Evolutionary conservation across 2,329 filamentous ascomycete genomes (phyloP), one percentile per base, ranked within the genome.

Genomic region (Pseudogymnoascus sp.): DNA sequence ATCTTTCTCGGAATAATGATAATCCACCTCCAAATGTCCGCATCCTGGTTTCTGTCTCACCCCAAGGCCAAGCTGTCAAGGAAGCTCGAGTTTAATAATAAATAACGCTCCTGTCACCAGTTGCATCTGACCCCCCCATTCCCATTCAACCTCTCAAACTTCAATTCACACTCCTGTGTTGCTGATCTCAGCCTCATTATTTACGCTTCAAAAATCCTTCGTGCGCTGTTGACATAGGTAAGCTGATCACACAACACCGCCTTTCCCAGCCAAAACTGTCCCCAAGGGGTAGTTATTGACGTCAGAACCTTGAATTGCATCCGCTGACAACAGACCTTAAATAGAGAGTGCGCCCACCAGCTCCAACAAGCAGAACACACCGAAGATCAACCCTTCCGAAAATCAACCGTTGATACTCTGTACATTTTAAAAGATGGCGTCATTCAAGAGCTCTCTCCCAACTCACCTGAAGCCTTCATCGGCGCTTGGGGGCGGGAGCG

Each of bases 381-480:
- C 64, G 46, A 40, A 60, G 61, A 14, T 12, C 59, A 37, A 42
- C 49, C 62, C 70, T 70, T 71, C 49, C 49, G 28, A 56, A 56
- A 18, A 34, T 3, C 28, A 60, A 42, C 34, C 3, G 34, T 43
- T 23, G 14, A 43, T 43, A 60, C 59, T 38, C 59, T 43, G 14
- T 25, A 60, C 18, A 42, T 31, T 25, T 18, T 38, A 38, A 59
- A 9, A 60, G 61, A 93, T 93, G 89, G 87, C 89, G 68, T 80
- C 81, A 70, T 80, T 87, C 71, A 91, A 85, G 81, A 87, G 85
- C 78, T 89, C 90, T 68, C 80, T 97, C 71, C 91, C 93, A 68
- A 82, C 89, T 46, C 93, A 96, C 82, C 84, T 97, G 72, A 93
- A 91, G 84, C 83, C 87, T 66, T 77, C 78, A 65, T 72, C 73